A percentile compares a stretch with the other conserved stretches of the same genome.
phyloP scores from a whole-genome alignment of 2,329 filamentous ascomycete genomes.

The Cladosporium velox region DNA sequence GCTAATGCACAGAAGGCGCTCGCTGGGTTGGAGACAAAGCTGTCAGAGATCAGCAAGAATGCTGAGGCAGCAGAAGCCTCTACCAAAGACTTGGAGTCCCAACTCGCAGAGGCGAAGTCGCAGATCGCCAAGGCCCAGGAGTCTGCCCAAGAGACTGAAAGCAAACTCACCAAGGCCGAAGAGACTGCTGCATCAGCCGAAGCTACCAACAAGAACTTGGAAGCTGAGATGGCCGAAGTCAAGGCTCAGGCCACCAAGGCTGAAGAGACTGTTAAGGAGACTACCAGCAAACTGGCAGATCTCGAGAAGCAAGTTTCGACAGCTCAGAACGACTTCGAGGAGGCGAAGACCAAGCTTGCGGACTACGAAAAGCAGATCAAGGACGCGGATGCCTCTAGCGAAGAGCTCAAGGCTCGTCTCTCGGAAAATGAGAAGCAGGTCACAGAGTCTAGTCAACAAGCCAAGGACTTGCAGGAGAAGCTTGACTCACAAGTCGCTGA shows the following conservation, averaged over 20 bases:
- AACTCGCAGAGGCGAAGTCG: not conserved
- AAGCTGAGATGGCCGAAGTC: not conserved
- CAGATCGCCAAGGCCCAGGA: not conserved
- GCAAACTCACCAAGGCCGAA: not conserved
- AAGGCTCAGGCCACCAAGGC: not conserved
- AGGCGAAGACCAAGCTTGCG: not conserved
- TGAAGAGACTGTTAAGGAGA: not conserved
- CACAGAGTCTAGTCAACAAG: not conserved
- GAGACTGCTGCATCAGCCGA: not conserved
- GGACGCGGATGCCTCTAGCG: not conserved
- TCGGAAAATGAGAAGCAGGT: not conserved
- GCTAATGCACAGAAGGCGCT: not conserved
- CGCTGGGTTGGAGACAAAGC: not conserved
- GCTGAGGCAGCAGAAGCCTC: not conserved
- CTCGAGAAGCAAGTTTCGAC: not conserved
- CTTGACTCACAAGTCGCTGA: constrained; percentile 1
- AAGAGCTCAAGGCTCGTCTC: not conserved
- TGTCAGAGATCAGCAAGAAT: not conserved
- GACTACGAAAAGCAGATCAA: not conserved
- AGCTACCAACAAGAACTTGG: not conserved
- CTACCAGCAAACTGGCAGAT: not conserved
- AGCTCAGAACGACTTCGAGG: not conserved
- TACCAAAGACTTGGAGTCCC: not conserved
- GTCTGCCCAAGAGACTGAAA: not conserved
- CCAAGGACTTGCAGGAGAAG: not conserved